phyloP scores from a whole-genome alignment of 2,329 filamentous ascomycete genomes.

The Drechslera avenae region DNA sequence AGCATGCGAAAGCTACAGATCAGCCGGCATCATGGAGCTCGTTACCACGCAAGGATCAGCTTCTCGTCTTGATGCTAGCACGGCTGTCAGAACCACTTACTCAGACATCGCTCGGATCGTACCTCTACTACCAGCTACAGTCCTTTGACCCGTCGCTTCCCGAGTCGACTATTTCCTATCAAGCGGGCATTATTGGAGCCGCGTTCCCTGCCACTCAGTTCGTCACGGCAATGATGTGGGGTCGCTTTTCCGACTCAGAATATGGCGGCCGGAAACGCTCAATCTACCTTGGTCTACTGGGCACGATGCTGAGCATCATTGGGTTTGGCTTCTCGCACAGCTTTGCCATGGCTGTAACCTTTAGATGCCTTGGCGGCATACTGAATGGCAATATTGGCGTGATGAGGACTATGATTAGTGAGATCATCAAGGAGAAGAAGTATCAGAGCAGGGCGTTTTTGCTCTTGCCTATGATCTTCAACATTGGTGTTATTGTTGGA shows the following conservation, averaged over 20 bases:
- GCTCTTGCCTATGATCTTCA: constrained; percentile 71
- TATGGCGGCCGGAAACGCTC: constrained; percentile 73
- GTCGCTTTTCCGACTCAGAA: constrained; percentile 69
- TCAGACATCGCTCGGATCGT: constrained; percentile 67
- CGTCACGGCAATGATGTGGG: constrained; percentile 82
- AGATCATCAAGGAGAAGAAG: constrained; percentile 73
- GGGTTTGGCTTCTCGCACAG: constrained; percentile 72
- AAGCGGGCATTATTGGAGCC: constrained; percentile 77
- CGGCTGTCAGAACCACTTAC: constrained; percentile 82
- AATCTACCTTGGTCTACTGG: constrained; percentile 74
- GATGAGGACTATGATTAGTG: constrained; percentile 75
- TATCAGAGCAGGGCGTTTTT: constrained; percentile 63
- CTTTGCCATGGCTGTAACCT: constrained; percentile 67
- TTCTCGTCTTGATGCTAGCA: constrained; percentile 76
- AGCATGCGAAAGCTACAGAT: constrained; percentile 36
- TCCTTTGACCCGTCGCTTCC: constrained; percentile 69
- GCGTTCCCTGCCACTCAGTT: constrained; percentile 84
- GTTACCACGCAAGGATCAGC: constrained; percentile 76
- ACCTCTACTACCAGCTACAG: constrained; percentile 88
- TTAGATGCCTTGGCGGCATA: constrained; percentile 68
- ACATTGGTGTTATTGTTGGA: constrained; percentile 58
- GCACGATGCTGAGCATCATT: constrained; percentile 68
- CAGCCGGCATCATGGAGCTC: constrained; percentile 70
- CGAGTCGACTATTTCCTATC: constrained; percentile 70
- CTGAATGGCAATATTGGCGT: constrained; percentile 76